Conservation (phyloP, 2,329 filamentous ascomycete species). For the Plenodomus tracheiphilus region DNA sequence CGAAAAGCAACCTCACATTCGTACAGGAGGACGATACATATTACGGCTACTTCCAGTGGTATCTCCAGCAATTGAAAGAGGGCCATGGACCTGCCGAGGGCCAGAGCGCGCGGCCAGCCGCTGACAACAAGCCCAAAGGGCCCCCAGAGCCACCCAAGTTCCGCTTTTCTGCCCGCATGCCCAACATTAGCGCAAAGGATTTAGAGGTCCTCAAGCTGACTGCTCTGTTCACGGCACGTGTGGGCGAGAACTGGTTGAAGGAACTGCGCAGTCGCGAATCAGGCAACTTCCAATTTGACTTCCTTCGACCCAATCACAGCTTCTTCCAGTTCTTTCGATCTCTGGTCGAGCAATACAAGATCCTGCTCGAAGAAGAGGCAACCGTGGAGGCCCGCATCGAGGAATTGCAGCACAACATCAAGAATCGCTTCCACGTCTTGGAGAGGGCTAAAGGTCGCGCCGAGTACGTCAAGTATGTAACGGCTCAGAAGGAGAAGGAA, state of each 20-base stretch:
- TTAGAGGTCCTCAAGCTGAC: conserved; percentile 74
- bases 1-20: conserved; percentile 92
- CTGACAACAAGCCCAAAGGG: conserved; percentile 72
- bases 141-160: conserved; percentile 86
- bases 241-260: conserved; percentile 90
- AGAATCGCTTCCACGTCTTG: conserved; percentile 79
- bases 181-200: conserved; percentile 94
- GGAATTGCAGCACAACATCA: conserved; percentile 73
- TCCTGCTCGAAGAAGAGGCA: conserved; percentile 72
- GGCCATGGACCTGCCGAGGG: conserved; percentile 68
- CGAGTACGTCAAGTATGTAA: conserved; percentile 83
- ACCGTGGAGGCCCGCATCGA: conserved; percentile 72
- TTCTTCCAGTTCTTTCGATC: conserved; percentile 95
- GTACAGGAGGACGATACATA: conserved; percentile 80
- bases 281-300: conserved; percentile 93
- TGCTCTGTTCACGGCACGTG: conserved; percentile 89
- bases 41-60: conserved; percentile 87
- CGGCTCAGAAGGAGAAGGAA: conserved; percentile 82
- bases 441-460: conserved; percentile 81
- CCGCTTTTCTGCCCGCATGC: conserved; percentile 94
- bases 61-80: conserved; percentile 79
- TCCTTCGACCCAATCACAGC: conserved; percentile 91
- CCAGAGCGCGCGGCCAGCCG: conserved; percentile 15
- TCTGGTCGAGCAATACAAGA: conserved; percentile 90
- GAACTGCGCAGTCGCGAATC: conserved; percentile 84